phyloP scores from a whole-genome alignment of 1,284 basidiomycete species.

The Sporisorium iseilematis-ciliati region DNA sequence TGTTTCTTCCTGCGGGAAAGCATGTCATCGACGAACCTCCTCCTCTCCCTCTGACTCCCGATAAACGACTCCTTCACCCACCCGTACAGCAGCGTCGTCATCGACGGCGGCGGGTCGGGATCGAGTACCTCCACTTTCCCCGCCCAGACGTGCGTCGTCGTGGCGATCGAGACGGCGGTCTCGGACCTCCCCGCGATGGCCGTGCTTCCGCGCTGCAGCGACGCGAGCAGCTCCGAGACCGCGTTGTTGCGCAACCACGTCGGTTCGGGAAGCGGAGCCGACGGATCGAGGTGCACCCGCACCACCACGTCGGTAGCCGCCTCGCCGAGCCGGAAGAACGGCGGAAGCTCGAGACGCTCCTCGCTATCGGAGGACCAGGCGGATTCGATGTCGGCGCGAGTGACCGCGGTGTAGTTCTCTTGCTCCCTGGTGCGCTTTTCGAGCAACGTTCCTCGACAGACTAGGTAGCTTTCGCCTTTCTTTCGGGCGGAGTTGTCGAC shows the following conservation, averaged over 20 bases:
- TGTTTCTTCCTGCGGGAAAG: constrained; percentile 81
- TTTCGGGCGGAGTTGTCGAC: constrained; percentile 32
- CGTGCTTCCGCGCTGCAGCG: constrained; percentile 79
- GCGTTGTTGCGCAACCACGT: constrained; percentile 96
- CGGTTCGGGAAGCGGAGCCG: constrained; percentile 84
- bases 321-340: constrained; percentile 29
- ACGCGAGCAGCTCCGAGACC: constrained; percentile 89
- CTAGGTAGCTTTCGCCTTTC: constrained; percentile 73
- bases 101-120: constrained; percentile 95
- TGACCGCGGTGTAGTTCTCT: constrained; percentile 41
- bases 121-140: constrained; percentile 91
- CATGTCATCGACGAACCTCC: constrained; percentile 89
- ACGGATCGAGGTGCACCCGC: constrained; percentile 77
- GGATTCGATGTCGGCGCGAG: constrained; percentile 36
- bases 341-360: constrained; percentile 32
- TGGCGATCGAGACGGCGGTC: constrained; percentile 66
- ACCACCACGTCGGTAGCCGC: constrained; percentile 23
- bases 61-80: constrained; percentile 86
- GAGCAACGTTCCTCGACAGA: constrained; percentile 76
- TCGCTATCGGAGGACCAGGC: constrained; percentile 20
- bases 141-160: constrained; percentile 77
- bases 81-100: constrained; percentile 85
- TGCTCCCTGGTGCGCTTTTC: constrained; percentile 47
- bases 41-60: constrained; percentile 80
- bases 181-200: constrained; percentile 74